phyloP scores from a whole-genome alignment of 2,329 filamentous ascomycete genomes.

The Teratosphaeria zuluensis region DNA sequence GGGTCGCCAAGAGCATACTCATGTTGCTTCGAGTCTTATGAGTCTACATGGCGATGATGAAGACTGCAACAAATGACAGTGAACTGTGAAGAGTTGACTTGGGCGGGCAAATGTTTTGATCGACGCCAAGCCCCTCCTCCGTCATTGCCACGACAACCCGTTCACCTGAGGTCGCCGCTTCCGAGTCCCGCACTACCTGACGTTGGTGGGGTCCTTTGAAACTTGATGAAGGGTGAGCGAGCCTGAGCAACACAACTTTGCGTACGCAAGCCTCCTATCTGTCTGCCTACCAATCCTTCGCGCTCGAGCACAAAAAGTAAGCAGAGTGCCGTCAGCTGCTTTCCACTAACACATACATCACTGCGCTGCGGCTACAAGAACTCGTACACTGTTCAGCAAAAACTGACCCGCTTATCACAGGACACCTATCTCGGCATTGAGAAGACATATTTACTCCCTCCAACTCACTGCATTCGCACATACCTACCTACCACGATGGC shows the following conservation, averaged over 20 bases:
- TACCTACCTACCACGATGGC: constrained; percentile 2
- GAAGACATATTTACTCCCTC: not conserved
- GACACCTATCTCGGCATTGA: not conserved
- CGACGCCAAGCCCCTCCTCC: not conserved
- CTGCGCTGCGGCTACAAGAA: not conserved
- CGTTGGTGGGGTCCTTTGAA: not conserved
- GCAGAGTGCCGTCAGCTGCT: not conserved
- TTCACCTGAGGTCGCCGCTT: not conserved
- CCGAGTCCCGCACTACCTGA: not conserved
- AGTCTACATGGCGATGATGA: too few species aligned
- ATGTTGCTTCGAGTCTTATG: too few species aligned
- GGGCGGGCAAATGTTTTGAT: not conserved
- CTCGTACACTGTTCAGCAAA: not conserved
- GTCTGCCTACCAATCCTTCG: not conserved
- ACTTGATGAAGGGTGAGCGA: not conserved
- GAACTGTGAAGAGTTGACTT: too few species aligned
- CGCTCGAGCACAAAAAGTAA: not conserved
- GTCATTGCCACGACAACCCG: not conserved
- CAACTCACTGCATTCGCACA: not conserved
- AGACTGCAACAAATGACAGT: too few species aligned
- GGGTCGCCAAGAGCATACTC: not conserved
- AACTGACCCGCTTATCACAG: not conserved
- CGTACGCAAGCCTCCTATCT: not conserved
- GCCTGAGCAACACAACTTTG: not conserved
- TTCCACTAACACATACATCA: too few species aligned